phyloP scores from a whole-genome alignment of 768 basidiomycete species.

The Panellus pusillus region DNA sequence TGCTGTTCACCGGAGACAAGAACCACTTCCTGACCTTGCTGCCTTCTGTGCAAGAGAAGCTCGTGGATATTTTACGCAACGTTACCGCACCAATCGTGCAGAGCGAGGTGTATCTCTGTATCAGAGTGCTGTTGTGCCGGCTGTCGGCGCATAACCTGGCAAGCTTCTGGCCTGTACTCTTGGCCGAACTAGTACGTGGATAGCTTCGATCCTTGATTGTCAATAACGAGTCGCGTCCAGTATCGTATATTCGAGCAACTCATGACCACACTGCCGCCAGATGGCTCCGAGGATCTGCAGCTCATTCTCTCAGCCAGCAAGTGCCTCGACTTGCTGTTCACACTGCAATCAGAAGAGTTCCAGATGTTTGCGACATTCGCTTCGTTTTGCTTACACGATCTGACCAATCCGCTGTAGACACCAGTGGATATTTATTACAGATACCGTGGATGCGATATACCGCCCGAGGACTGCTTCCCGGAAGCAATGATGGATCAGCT shows the following conservation, averaged over 20 bases:
- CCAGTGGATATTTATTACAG: conserved; percentile 98
- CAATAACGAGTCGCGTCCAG: conserved; percentile 38
- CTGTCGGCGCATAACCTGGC: conserved; percentile 88
- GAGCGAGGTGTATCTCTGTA: conserved; percentile 92
- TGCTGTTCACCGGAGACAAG: conserved; percentile 84
- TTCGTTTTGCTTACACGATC: not conserved
- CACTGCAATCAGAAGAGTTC: conserved; percentile 95
- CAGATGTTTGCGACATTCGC: conserved; percentile 66
- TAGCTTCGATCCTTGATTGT: not conserved
- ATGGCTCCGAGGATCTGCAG: conserved; percentile 83
- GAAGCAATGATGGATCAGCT: conserved; percentile 91
- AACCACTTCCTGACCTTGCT: conserved; percentile 89
- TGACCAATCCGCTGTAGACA: conserved; percentile 48
- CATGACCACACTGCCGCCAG: conserved; percentile 66
- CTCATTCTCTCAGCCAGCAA: conserved; percentile 90
- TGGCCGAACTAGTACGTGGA: conserved; percentile 77
- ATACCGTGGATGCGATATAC: conserved; percentile 94
- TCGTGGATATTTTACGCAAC: conserved; percentile 88
- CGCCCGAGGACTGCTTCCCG: conserved; percentile 77
- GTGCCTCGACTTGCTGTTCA: conserved; percentile 88
- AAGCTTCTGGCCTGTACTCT: conserved; percentile 94
- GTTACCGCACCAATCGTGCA: conserved; percentile 81
- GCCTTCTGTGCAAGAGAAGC: conserved; percentile 93
- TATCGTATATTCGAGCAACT: conserved; percentile 88
- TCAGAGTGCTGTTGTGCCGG: conserved; percentile 87